A percentile compares a stretch with the other conserved stretches of the same genome.
These are phyloP conservation scores for Nannizzia gypsea DNA, from an alignment of 2,329 filamentous ascomycete species.

Conservation along the genomic window DNA sequence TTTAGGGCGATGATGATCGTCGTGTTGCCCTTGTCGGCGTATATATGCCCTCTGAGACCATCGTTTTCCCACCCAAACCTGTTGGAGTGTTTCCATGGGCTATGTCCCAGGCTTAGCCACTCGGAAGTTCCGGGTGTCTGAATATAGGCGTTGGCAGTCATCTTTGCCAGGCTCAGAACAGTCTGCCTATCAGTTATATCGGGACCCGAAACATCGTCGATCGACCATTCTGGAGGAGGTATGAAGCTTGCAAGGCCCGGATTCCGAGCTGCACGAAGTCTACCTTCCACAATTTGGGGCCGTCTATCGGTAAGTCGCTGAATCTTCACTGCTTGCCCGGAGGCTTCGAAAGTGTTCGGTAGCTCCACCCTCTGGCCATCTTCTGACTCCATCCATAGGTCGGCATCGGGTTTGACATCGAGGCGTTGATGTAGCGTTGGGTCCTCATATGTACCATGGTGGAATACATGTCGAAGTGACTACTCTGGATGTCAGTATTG, in stretches of 20 bases:
- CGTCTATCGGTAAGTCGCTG: conserved; percentile 71
- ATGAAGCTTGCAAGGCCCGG: conserved; percentile 57
- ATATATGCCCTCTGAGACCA: conserved; percentile 83
- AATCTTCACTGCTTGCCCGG: conserved; percentile 57
- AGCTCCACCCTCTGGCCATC: conserved; percentile 29
- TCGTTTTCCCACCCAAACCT: conserved; percentile 91
- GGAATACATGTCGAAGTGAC: conserved; percentile 73
- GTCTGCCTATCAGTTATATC: conserved; percentile 78
- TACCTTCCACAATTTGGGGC: conserved; percentile 61
- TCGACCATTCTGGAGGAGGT: conserved; percentile 65
- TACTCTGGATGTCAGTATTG: conserved; percentile 10
- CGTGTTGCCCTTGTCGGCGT: conserved; percentile 70
- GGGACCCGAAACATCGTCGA: conserved; percentile 66
- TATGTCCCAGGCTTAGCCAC: conserved; percentile 65
- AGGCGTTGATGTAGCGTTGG: conserved; percentile 64
- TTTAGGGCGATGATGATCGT: conserved; percentile 89
- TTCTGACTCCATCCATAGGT: conserved; percentile 37
- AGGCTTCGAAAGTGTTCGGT: conserved; percentile 46
- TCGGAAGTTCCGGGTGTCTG: conserved; percentile 57
- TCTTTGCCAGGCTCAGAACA: conserved; percentile 69
- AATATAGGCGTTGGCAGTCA: conserved; percentile 84
- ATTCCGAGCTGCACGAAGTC: conserved; percentile 60
- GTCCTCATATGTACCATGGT: conserved; percentile 73
- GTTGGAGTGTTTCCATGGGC: conserved; percentile 69
- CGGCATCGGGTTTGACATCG: conserved; percentile 54